Evolutionary conservation across 208 protist genomes (phyloP), one percentile per base, ranked within the genome.

Genomic region (Trypanosoma boissoni): DNA sequence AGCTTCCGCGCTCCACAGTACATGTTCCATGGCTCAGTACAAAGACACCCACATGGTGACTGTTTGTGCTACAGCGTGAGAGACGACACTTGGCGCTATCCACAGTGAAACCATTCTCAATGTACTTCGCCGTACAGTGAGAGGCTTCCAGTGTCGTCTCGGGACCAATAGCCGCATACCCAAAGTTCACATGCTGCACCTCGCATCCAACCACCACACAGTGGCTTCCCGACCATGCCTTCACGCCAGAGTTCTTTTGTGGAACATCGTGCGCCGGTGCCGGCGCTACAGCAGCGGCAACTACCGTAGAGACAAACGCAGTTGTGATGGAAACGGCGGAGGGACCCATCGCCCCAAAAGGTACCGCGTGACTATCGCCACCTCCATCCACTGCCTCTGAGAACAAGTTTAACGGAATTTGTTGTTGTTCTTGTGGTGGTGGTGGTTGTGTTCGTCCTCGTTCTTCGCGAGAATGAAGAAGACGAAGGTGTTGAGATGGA

Each of bases 61-160:
- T 83, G 50, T 75, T 69, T 32, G 76, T 75, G 28, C 65, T 79
- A 68, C 79, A 89, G 46, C 72, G 74, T 46, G 64, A 64, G 29
- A 92, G 58, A 28, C 65, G 42, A 72, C 74, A 68, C 34, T 62
- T 67, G 3, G 74, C 74, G 51, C 77, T 70, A 29, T 90, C 83
- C 6, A 82, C 67, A 44, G 72, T 80, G 67, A 88, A 90, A 48
- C 86, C 86, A 62, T 88, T 88, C 9, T 76, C 65, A 46, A 83
- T 71, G 51, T 83, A 69, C 46, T 78, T 76, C n/a, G 78, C 73
- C 3, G 57, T 67, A 60, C 77, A 86, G 62, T 74, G 67, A 46
- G 69, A 62, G 3, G 78, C 84, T 20, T 88, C 68, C 20, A 91
- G 48, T 18, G 50, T 37, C 16, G 84, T 72, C 3, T 72, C 75